These are phyloP conservation scores for Penicillium sp. DNA, from an alignment of 2,329 filamentous ascomycete genomes.

Conservation along the genomic window DNA sequence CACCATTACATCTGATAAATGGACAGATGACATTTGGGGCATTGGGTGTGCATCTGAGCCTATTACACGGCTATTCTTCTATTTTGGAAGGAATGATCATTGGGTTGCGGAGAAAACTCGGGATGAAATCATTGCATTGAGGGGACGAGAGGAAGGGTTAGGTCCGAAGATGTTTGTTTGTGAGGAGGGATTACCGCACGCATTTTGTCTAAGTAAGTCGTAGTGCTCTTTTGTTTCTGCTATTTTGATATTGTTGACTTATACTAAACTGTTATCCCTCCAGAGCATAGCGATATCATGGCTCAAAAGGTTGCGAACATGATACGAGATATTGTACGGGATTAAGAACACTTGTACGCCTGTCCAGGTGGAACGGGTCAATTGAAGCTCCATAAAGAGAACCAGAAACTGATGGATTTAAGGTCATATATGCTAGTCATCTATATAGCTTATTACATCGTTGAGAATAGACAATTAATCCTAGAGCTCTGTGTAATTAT, in stretches of 20 bases:
- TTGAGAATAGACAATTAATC: no score
- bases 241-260: not conserved
- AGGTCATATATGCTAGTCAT: no score
- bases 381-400: no score
- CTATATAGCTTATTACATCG: no score
- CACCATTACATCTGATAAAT: constrained; percentile 56
- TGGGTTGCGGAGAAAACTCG: constrained; percentile 62
- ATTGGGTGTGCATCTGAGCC: constrained; percentile 34
- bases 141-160: constrained; percentile 34
- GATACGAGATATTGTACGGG: constrained; percentile 43
- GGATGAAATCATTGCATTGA: constrained; percentile 52
- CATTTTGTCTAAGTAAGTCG: constrained; percentile 57
- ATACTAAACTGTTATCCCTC: constrained; percentile 4
- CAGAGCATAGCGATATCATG: constrained; percentile 48
- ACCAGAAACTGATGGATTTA: no score
- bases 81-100: constrained; percentile 60
- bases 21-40: constrained; percentile 62
- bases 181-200: constrained; percentile 56
- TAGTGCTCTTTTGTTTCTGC: not conserved
- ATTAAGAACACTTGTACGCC: not conserved
- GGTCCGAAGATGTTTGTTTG: constrained; percentile 58
- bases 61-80: constrained; percentile 54
- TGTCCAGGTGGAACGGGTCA: no score
- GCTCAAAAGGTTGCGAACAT: constrained; percentile 53
- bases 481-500: not conserved